phyloP scores from a whole-genome alignment of 371 early-diverging fungal genomes.

The Furculomyces boomerangus region DNA sequence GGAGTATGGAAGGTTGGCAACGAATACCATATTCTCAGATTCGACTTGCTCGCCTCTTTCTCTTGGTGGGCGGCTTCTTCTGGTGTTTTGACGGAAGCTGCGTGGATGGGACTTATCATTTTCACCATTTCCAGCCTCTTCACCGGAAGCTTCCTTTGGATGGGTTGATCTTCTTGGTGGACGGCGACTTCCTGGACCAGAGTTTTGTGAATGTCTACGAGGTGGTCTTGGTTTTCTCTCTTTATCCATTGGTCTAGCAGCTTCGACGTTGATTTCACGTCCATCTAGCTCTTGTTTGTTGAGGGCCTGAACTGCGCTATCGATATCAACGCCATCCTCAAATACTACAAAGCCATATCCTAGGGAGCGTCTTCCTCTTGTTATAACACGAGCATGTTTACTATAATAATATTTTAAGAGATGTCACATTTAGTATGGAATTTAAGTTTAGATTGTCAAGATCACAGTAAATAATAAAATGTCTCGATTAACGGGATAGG shows the following conservation, averaged over 20 bases:
- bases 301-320: constrained; percentile 46
- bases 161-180: background rate
- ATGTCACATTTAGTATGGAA: no score
- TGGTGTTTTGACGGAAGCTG: no score
- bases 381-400: constrained; percentile 51
- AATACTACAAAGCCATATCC: constrained; percentile 89
- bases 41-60: constrained; percentile 28
- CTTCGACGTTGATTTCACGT: constrained; percentile 72
- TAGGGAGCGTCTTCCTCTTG: constrained; percentile 50
- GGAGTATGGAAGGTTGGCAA: constrained; percentile 82
- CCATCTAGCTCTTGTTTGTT: constrained; percentile 57
- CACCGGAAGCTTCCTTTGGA: no score
- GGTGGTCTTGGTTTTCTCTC: background rate
- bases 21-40: constrained; percentile 69
- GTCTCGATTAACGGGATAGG: background rate
- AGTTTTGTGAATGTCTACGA: constrained; percentile 2
- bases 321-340: constrained; percentile 45
- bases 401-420: no score
- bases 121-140: no score
- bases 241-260: constrained; percentile 45
- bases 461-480: no score
- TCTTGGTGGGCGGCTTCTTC: constrained; percentile 3
- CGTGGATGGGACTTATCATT: constrained; percentile 7
- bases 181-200: constrained; percentile 11
- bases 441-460: no score